Evolutionary conservation across 306 rosid genomes (phyloP).

Genomic region (Corylus avellana): DNA sequence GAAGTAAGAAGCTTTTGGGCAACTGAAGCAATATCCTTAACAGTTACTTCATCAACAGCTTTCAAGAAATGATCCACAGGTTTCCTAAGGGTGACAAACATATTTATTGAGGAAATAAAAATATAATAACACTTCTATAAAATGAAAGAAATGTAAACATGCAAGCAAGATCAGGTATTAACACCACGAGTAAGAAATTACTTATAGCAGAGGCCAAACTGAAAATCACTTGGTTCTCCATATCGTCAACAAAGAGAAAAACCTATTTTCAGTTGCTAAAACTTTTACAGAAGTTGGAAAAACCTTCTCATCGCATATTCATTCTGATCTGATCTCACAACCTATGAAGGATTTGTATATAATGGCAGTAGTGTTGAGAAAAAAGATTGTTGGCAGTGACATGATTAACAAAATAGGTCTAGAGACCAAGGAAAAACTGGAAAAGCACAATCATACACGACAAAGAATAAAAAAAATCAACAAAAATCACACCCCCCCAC

Average conservation of each 20-base stretch:
- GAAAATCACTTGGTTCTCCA: not conserved
- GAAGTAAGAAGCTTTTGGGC: conserved; percentile 81
- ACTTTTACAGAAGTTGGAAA: not conserved
- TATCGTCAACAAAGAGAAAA: not conserved
- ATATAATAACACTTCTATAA: conserved; percentile 3
- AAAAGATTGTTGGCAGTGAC: not conserved
- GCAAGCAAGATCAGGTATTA: conserved; percentile 7
- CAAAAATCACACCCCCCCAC: not conserved
- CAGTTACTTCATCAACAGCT: conserved; percentile 72
- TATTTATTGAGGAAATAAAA: conserved; percentile 9
- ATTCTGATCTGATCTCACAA: not conserved
- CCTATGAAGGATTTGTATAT: not conserved
- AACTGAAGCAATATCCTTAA: conserved; percentile 63
- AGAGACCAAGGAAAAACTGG: not conserved
- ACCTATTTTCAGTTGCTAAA: not conserved
- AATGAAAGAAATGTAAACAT: not conserved
- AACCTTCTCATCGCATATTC: not conserved
- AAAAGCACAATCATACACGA: not conserved
- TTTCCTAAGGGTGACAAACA: conserved; percentile 47
- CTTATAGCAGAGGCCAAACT: not conserved
- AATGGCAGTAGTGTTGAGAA: not conserved
- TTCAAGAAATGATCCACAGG: conserved; percentile 71
- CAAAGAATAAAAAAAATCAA: not conserved
- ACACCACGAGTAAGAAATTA: not conserved
- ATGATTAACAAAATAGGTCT: not conserved